These are phyloP conservation scores for Phlebiopsis gigantea DNA, from an alignment of 768 basidiomycete species.

Conservation along the genomic window DNA sequence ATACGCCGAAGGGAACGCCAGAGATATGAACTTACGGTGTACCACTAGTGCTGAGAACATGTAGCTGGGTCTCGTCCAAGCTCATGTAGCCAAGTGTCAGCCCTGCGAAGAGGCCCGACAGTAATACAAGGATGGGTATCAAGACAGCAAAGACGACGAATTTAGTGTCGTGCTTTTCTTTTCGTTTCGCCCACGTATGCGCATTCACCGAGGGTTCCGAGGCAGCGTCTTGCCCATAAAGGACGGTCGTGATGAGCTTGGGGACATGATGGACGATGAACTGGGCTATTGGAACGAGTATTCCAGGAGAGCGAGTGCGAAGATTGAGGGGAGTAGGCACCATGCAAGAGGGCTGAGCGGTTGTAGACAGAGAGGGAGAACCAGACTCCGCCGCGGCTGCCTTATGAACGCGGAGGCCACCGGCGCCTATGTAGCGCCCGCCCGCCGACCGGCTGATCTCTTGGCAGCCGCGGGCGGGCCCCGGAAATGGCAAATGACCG, in stretches of 20 bases:
- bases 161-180: slow-evolving; percentile 21
- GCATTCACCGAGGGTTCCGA: not conserved
- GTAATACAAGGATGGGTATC: slow-evolving; percentile 71
- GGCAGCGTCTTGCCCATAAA: not conserved
- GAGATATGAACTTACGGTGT: slow-evolving; percentile 51
- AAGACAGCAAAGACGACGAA: slow-evolving; percentile 42
- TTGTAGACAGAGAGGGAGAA: not conserved
- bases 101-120: slow-evolving; percentile 81
- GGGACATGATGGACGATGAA: slow-evolving; percentile 10
- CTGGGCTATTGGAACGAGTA: slow-evolving; percentile 6
- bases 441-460: not conserved
- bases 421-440: not conserved
- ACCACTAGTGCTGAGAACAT: slow-evolving; percentile 75
- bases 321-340: slow-evolving; percentile 10
- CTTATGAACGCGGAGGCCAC: slow-evolving; percentile 1
- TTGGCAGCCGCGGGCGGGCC: not conserved
- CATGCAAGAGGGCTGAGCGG: slow-evolving; percentile 7
- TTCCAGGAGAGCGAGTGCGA: slow-evolving; percentile 7
- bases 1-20: not conserved
- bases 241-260: slow-evolving; percentile 6
- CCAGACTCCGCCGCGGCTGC: not conserved
- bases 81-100: slow-evolving; percentile 86
- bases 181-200: slow-evolving; percentile 25
- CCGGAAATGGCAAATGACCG: not conserved
- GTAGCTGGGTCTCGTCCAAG: slow-evolving; percentile 82